A percentile compares a stretch with the other conserved stretches of the same genome.
These are phyloP conservation scores for Aspergillus sp. DNA, from an alignment of 2,329 filamentous ascomycete species.

Conservation along the genomic window DNA sequence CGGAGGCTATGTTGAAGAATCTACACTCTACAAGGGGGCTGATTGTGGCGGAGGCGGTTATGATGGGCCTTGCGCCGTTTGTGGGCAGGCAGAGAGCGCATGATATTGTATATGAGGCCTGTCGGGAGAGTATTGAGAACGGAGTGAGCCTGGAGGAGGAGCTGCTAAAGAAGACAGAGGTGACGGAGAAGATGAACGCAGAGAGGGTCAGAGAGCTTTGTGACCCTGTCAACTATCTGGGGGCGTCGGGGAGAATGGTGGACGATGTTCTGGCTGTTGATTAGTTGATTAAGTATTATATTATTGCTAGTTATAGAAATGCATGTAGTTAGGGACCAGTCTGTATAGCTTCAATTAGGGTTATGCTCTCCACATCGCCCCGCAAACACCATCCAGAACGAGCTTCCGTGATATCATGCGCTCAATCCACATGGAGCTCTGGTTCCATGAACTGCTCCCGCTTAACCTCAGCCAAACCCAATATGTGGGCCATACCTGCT, in stretches of 20 bases:
- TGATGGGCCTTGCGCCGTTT: slow-evolving; percentile 58
- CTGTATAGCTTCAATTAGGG: neutral
- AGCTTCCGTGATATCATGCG: neutral
- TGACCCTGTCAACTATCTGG: slow-evolving; percentile 53
- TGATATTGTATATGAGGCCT: slow-evolving; percentile 58
- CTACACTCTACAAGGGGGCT: slow-evolving; percentile 53
- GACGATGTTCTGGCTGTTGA: slow-evolving; percentile 28
- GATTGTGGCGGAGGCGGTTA: slow-evolving; percentile 61
- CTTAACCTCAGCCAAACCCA: neutral
- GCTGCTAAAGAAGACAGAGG: slow-evolving; percentile 39
- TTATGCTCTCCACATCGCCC: neutral
- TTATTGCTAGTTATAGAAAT: neutral
- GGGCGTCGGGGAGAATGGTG: slow-evolving; percentile 34
- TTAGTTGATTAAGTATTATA: no score
- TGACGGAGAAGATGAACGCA: slow-evolving; percentile 45
- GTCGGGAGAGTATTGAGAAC: slow-evolving; percentile 50
- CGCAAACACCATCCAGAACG: neutral
- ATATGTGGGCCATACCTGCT: neutral
- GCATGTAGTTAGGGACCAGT: neutral
- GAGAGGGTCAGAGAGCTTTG: slow-evolving; percentile 54
- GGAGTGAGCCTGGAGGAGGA: slow-evolving; percentile 46
- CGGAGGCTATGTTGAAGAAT: slow-evolving; percentile 51
- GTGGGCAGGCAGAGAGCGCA: slow-evolving; percentile 55
- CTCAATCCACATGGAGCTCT: neutral
- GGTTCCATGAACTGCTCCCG: neutral